phyloP scores from a whole-genome alignment of 176 grass and related monocot species.

The Echinochloa phyllopogon region DNA sequence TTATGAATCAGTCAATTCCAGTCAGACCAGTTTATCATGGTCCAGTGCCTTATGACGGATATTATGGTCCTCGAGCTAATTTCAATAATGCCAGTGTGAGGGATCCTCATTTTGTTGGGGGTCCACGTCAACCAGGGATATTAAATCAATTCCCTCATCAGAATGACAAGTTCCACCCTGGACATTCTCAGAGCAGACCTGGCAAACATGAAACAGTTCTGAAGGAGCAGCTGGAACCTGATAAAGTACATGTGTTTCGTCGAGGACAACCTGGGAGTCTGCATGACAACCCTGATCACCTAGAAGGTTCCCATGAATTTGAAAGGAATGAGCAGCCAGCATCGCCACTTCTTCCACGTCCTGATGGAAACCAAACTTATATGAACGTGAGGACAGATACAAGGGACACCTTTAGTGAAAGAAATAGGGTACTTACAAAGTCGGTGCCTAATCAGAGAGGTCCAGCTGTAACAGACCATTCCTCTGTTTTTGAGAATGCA shows the following conservation, averaged over 20 bases:
- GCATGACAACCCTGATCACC: constrained; percentile 59
- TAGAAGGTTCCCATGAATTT: constrained; percentile 41
- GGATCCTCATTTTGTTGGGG: constrained; percentile 57
- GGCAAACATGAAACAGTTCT: constrained; percentile 50
- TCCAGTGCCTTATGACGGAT: constrained; percentile 74
- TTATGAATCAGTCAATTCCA: constrained; percentile 73
- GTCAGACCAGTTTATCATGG: constrained; percentile 69
- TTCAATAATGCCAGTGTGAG: constrained; percentile 61
- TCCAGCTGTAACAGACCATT: constrained; percentile 26
- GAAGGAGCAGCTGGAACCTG: constrained; percentile 52
- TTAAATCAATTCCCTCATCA: constrained; percentile 69
- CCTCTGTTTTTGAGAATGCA: constrained; percentile 36
- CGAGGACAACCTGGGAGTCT: constrained; percentile 79
- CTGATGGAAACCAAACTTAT: constrained; percentile 35
- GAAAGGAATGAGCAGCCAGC: constrained; percentile 60
- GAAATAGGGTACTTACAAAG: constrained; percentile 48
- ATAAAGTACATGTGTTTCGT: constrained; percentile 46
- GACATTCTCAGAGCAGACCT: constrained; percentile 54
- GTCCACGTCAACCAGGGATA: constrained; percentile 60
- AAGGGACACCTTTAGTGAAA: constrained; percentile 43
- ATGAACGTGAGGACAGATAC: constrained; percentile 42
- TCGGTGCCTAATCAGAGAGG: constrained; percentile 37
- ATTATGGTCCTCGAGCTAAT: constrained; percentile 63
- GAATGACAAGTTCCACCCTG: constrained; percentile 54
- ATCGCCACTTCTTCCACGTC: constrained; percentile 57